These are phyloP conservation scores for Fusarium begoniae DNA, from an alignment of 2,329 filamentous ascomycete genomes.

Conservation along the genomic window DNA sequence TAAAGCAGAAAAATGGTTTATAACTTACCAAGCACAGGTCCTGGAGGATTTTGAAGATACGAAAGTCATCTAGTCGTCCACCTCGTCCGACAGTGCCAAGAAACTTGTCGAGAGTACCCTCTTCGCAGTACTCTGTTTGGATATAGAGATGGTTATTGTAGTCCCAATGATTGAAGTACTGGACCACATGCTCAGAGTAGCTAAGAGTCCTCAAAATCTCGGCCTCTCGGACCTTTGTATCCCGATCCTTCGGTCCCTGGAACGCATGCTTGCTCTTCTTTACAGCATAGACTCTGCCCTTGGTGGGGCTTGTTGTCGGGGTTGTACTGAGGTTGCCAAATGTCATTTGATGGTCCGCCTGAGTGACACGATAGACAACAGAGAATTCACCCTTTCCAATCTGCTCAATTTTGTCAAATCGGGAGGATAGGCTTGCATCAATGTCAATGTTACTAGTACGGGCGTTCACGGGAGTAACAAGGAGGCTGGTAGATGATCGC, in stretches of 20 bases:
- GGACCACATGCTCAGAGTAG: slow-evolving; percentile 84
- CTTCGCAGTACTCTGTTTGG: slow-evolving; percentile 96
- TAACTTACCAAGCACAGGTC: slow-evolving; percentile 80
- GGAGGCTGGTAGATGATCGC: slow-evolving; percentile 60
- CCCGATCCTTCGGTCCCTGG: slow-evolving; percentile 80
- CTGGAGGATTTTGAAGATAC: slow-evolving; percentile 97
- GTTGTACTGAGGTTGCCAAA: slow-evolving; percentile 56
- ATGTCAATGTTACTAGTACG: slow-evolving; percentile 74
- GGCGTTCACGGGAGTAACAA: slow-evolving; percentile 75
- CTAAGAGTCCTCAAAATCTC: slow-evolving; percentile 78
- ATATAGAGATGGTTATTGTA: slow-evolving; percentile 88
- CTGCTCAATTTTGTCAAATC: slow-evolving; percentile 83
- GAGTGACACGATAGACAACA: slow-evolving; percentile 82
- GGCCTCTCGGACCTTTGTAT: slow-evolving; percentile 85
- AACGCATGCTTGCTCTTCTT: slow-evolving; percentile 91
- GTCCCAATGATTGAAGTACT: slow-evolving; percentile 89
- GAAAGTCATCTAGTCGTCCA: slow-evolving; percentile 92
- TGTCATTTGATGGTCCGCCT: slow-evolving; percentile 44
- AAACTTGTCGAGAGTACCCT: slow-evolving; percentile 89
- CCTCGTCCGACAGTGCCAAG: slow-evolving; percentile 83
- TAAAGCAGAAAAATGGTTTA: background rate
- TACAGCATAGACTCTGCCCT: slow-evolving; percentile 81
- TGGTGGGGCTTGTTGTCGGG: slow-evolving; percentile 61
- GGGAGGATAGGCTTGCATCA: slow-evolving; percentile 76
- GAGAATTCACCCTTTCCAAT: slow-evolving; percentile 94